Evolutionary conservation across 2,329 filamentous ascomycete genomes (phyloP), one percentile per base, ranked within the genome.

Genomic region (Calycina herbarum): DNA sequence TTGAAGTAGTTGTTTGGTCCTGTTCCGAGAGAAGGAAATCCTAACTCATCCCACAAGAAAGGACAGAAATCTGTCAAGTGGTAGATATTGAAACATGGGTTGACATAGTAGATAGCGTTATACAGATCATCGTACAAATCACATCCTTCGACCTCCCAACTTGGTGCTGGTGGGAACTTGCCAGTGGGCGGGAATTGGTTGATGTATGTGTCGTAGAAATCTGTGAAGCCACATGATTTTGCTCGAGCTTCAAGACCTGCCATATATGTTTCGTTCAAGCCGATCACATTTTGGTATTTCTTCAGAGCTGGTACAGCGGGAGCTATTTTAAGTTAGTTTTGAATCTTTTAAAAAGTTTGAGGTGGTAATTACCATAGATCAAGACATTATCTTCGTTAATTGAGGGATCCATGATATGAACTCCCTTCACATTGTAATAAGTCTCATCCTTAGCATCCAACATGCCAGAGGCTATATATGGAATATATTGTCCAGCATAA

Each of bases 31-130:
- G 88, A 89, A 58, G 73, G 73, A 64, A 74, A 74, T 33, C 71
- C 74, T 7, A 75, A 45, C 45, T 69, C 64, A 63, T 73, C 68
- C 70, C 70, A 75, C 17, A 72, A 66, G 56, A 68, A 71, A 3
- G 75, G 74, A 57, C 74, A 76, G 42, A 33, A 87, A 15, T 83
- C 84, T 24, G 83, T 84, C 20, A 90, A 79, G 54, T 86, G 81
- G 75, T 89, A 89, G 51, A 88, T 78, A 71, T 89, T 84, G 76
- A 88, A 90, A 78, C 88, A 90, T 0, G 73, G 73, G 75, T 90
- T 90, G 42, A 84, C 79, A 11, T 79, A 74, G 45, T 80, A 76
- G 13, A 80, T 81, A 13, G 85, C 87, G 2, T 80, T 71, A 70
- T 71, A 77, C 77, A 69, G 87, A 81, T 66, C 83, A 78, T 73